Base-by-base conservation (phyloP, 352 stramenopile species). In the Phytophthora podocarpi region DNA sequence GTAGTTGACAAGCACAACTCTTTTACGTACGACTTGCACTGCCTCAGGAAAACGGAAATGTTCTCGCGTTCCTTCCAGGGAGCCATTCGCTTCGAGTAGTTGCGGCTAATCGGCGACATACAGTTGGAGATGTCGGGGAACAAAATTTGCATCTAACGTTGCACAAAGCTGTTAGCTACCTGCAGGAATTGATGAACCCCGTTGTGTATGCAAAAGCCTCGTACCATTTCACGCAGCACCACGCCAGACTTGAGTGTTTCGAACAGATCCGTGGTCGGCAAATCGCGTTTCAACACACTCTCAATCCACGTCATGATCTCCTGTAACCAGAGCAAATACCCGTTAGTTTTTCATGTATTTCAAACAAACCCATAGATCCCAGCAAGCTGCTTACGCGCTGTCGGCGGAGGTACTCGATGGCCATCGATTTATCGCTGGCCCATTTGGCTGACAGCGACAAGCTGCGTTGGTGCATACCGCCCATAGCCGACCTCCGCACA, bases 11-110 rank as follows among this genome's bases (percentile, higher is more conserved):
- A 31, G 2, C 4, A 34, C 10, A 31, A 6, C 39, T 39, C 21
- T 9, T 20, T 20, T 5, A 78, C 80, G 24, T 65, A 91, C 85
- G 77, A 82, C 66, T 90, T 89, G 77, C 83, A 94, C 26, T 91
- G 83, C 51, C 85, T 78, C 37, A 94, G 73, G 51, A 93, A 94
- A 26, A 94, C 72, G 0, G 82, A 87, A 37, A 93, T 94, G 49
- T 94, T 93, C 51, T 94, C 85, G 4, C 85, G 70, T 52, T 94
- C 85, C 51, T 93, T 94, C 85, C 85, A 94, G 27, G 85, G 83
- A 24, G 85, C 85, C 82, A 93, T 89, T 24, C 68, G 71, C 27
- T 62, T 62, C 23, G 70, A 80, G 72, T 93, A 94, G 5, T 76
- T 87, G 18, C 85, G 82, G 31, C 79, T 92, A 67, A 90, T 92